phyloP scores from a whole-genome alignment of 2,329 filamentous ascomycete species.

The Trichoderma simmonsii region DNA sequence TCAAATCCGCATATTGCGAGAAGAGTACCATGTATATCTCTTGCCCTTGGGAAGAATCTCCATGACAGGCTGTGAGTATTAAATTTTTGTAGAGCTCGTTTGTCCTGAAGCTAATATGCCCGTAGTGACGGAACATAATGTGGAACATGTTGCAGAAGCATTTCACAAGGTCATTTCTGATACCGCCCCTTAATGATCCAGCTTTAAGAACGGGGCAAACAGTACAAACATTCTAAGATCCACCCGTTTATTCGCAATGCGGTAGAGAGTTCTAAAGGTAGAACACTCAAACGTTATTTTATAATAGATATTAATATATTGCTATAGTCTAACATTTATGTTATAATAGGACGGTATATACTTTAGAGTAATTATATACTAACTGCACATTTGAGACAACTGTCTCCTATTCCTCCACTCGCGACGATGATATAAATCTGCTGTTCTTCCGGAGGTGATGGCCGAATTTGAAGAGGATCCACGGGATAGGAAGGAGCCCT shows the following conservation, averaged over 20 bases:
- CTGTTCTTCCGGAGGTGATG: background rate
- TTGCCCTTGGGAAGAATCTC: background rate
- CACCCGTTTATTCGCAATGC: background rate
- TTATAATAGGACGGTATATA: background rate
- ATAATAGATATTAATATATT: background rate
- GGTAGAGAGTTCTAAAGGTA: too few relatives aligned
- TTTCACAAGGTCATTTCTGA: background rate
- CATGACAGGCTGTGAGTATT: background rate
- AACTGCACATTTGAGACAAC: background rate
- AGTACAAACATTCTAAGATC: background rate
- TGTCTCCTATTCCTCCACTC: background rate
- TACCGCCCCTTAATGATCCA: too few relatives aligned
- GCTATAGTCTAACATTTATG: background rate
- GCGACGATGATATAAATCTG: background rate
- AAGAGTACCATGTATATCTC: background rate
- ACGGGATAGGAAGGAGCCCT: background rate
- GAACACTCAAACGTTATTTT: background rate
- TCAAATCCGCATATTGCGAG: background rate
- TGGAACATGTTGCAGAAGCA: background rate
- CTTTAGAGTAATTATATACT: too few relatives aligned
- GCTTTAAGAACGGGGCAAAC: background rate
- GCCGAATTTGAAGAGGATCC: background rate
- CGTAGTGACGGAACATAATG: background rate
- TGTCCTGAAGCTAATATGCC: background rate
- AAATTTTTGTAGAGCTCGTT: background rate